These are phyloP conservation scores for Phoma sp. DNA, from an alignment of 2,329 filamentous ascomycete species.

Conservation along the genomic window DNA sequence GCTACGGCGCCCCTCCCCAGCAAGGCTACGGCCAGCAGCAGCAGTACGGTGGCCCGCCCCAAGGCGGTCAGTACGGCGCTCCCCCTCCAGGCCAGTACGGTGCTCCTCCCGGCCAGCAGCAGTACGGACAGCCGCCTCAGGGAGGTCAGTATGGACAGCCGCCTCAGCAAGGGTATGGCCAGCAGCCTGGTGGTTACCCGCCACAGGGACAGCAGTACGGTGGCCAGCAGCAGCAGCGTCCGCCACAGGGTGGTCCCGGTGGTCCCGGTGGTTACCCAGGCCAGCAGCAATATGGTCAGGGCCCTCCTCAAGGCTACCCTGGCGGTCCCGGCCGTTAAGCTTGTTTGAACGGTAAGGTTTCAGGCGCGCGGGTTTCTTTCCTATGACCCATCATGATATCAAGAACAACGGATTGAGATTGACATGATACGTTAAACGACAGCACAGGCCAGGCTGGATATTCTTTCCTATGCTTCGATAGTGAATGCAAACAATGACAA, in stretches of 20 bases:
- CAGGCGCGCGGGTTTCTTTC: background rate
- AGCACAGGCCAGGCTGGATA: background rate
- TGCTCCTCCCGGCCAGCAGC: slow-evolving; percentile 21
- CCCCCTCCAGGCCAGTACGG: slow-evolving; percentile 33
- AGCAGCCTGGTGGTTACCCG: slow-evolving; percentile 26
- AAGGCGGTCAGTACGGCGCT: slow-evolving; percentile 25
- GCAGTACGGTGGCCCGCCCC: slow-evolving; percentile 26
- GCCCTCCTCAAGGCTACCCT: slow-evolving; percentile 23
- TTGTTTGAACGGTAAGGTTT: too few relatives aligned
- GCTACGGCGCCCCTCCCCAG: slow-evolving; percentile 34
- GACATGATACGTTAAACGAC: background rate
- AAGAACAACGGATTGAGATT: background rate
- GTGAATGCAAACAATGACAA: background rate
- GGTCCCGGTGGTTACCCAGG: slow-evolving; percentile 32
- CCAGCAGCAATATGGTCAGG: slow-evolving; percentile 29
- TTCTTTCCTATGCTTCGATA: background rate
- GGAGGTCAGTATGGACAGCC: slow-evolving; percentile 24
- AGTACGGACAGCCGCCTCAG: slow-evolving; percentile 2
- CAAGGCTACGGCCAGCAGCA: slow-evolving; percentile 33
- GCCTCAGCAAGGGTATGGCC: slow-evolving; percentile 31
- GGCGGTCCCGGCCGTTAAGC: slow-evolving; percentile 14
- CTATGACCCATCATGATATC: background rate
- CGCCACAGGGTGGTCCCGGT: slow-evolving; percentile 27
- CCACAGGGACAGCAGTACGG: slow-evolving; percentile 30
- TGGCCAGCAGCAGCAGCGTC: slow-evolving; percentile 20